Conservation (phyloP, 164 flowering plant species). For the Cinnamomum micranthum region DNA sequence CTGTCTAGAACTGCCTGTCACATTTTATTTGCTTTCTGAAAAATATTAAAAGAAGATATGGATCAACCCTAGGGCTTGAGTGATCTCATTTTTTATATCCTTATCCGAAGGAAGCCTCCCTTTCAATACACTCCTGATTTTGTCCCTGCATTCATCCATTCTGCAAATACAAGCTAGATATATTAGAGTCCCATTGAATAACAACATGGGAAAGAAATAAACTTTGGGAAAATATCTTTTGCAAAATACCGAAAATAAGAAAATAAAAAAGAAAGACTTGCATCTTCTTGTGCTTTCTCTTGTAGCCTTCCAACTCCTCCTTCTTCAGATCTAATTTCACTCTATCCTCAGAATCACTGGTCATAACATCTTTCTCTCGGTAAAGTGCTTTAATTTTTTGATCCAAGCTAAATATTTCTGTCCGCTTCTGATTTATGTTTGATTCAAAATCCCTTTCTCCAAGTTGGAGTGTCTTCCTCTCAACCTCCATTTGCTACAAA, state of each 20-base stretch:
- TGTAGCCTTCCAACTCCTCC: constrained; percentile 59
- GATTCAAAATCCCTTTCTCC: constrained; percentile 64
- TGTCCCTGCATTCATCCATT: constrained; percentile 77
- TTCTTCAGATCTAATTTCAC: constrained; percentile 63
- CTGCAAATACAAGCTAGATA: constrained; percentile 35
- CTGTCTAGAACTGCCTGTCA: not conserved
- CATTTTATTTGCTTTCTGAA: not conserved
- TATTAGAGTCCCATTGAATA: constrained; percentile 9
- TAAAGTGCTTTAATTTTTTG: constrained; percentile 53
- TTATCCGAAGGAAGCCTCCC: constrained; percentile 90
- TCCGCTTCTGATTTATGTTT: constrained; percentile 40
- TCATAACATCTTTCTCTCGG: constrained; percentile 66
- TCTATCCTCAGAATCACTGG: constrained; percentile 76
- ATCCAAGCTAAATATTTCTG: constrained; percentile 43
- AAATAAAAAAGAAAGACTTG: constrained; percentile 24
- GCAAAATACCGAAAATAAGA: not conserved
- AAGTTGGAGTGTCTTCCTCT: constrained; percentile 60
- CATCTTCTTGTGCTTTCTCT: constrained; percentile 76
- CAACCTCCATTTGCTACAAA: constrained; percentile 63
- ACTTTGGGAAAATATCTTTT: not conserved
- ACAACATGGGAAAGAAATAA: not conserved
- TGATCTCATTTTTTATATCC: constrained; percentile 80
- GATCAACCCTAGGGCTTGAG: constrained; percentile 49
- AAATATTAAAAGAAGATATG: not conserved
- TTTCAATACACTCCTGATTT: constrained; percentile 67